phyloP scores from a whole-genome alignment of 2,329 filamentous ascomycete species.

The Ceratocystis huliohia region DNA sequence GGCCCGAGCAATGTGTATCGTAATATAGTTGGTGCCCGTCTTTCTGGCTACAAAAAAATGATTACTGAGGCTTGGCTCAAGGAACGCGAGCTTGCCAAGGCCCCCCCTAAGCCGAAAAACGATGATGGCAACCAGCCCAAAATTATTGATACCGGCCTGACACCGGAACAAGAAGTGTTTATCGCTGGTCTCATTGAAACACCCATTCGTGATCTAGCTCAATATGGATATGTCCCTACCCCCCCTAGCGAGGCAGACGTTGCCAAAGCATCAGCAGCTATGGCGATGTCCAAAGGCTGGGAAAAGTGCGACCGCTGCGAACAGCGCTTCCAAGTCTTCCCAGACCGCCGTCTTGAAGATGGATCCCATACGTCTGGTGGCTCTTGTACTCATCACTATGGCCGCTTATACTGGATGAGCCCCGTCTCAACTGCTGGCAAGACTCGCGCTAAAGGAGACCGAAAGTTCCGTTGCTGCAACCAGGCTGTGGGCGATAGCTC shows the following conservation, averaged over 20 bases:
- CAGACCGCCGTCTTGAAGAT: constrained; percentile 66
- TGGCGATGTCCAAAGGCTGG: constrained; percentile 58
- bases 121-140: constrained; percentile 28
- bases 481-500: constrained; percentile 56
- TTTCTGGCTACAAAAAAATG: constrained; percentile 68
- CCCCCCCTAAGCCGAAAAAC: constrained; percentile 13
- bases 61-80: constrained; percentile 50
- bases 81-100: constrained; percentile 16
- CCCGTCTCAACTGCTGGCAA: constrained; percentile 41
- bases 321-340: constrained; percentile 82
- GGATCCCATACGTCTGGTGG: constrained; percentile 65
- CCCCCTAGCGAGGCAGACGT: constrained; percentile 56
- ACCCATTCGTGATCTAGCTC: constrained; percentile 48
- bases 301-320: constrained; percentile 82
- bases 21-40: constrained; percentile 71
- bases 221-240: constrained; percentile 61
- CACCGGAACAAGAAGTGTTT: constrained; percentile 51
- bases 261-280: constrained; percentile 49
- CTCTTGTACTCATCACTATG: constrained; percentile 68
- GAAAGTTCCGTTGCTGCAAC: constrained; percentile 62
- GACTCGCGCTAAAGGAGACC: constrained; percentile 25
- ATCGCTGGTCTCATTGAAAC: constrained; percentile 52
- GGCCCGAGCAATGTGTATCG: constrained; percentile 60
- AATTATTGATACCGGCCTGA: constrained; percentile 57
- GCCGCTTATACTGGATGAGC: constrained; percentile 50